Conservation (phyloP, 225 moss, liverwort and hornwort genomes). For the Climacium dendroides region DNA sequence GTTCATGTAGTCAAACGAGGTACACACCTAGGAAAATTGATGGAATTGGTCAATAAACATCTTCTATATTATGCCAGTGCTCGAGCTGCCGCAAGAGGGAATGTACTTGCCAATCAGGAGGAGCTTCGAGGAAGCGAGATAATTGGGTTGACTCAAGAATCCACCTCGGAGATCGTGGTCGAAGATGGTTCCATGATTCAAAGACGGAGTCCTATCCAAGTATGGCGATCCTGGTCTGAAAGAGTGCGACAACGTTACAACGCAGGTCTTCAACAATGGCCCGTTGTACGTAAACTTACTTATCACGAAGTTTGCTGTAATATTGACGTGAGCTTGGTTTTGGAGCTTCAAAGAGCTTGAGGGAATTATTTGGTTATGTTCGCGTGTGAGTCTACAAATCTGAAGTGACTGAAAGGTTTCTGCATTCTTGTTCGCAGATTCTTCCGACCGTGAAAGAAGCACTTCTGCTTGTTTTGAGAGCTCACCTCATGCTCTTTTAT, state of each 20-base stretch:
- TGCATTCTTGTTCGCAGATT: slow-evolving; percentile 36
- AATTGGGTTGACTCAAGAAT: slow-evolving; percentile 15
- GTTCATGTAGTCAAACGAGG: neutral
- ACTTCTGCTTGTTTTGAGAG: slow-evolving; percentile 67
- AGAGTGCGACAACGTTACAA: slow-evolving; percentile 42
- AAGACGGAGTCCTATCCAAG: slow-evolving; percentile 6
- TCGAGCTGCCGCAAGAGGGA: slow-evolving; percentile 84
- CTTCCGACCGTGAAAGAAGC: slow-evolving; percentile 92
- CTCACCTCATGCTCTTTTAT: slow-evolving; percentile 96
- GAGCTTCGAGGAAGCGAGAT: slow-evolving; percentile 40
- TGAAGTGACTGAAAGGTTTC: neutral
- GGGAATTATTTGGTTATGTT: neutral
- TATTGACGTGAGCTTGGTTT: neutral
- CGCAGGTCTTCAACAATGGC: slow-evolving; percentile 69
- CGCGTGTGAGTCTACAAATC: neutral
- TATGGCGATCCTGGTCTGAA: slow-evolving; percentile 25
- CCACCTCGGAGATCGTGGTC: slow-evolving; percentile 15
- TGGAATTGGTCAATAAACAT: neutral
- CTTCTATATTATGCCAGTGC: slow-evolving; percentile 28
- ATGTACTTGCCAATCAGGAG: slow-evolving; percentile 55
- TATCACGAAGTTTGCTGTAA: neutral
- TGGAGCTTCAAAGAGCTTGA: neutral
- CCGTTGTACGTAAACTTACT: slow-evolving; percentile 40
- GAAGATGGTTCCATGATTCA: neutral
- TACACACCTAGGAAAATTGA: neutral